These are phyloP conservation scores for Aspergillus quadricinctus DNA, from an alignment of 2,329 filamentous ascomycete species.

Conservation along the genomic window DNA sequence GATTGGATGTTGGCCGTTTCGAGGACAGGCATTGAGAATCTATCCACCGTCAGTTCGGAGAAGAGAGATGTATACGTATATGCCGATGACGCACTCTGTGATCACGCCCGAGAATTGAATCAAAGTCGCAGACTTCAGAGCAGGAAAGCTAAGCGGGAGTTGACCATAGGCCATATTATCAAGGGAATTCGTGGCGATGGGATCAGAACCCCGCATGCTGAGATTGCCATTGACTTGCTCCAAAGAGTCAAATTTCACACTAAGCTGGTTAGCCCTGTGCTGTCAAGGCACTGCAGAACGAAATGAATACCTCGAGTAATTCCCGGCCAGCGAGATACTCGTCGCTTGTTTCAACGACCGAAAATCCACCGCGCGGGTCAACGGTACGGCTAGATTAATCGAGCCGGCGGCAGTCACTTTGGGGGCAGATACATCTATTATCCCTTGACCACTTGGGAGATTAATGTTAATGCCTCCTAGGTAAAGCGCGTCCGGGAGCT, in stretches of 20 bases:
- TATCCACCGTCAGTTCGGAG: not conserved
- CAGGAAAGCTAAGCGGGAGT: not conserved
- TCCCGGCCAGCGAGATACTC: not conserved
- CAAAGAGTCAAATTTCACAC: not conserved
- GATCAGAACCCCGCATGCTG: not conserved
- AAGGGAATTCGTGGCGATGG: not conserved
- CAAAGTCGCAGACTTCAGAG: not conserved
- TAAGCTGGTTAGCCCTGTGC: not conserved
- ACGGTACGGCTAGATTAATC: not conserved
- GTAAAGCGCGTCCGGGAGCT: not conserved
- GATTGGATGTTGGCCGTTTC: not conserved
- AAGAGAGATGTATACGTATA: not conserved
- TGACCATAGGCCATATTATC: not conserved
- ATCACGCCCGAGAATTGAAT: not conserved
- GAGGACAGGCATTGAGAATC: not conserved
- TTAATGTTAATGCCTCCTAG: not conserved
- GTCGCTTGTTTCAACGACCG: not conserved
- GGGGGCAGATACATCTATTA: not conserved
- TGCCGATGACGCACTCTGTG: not conserved
- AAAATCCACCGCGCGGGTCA: not conserved
- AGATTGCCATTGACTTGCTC: not conserved
- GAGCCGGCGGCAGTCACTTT: not conserved
- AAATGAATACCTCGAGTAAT: not conserved
- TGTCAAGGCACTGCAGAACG: not conserved
- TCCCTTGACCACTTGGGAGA: not conserved